Conservation (phyloP, 2,329 filamentous ascomycete genomes). For the Colletotrichum godetiae region DNA sequence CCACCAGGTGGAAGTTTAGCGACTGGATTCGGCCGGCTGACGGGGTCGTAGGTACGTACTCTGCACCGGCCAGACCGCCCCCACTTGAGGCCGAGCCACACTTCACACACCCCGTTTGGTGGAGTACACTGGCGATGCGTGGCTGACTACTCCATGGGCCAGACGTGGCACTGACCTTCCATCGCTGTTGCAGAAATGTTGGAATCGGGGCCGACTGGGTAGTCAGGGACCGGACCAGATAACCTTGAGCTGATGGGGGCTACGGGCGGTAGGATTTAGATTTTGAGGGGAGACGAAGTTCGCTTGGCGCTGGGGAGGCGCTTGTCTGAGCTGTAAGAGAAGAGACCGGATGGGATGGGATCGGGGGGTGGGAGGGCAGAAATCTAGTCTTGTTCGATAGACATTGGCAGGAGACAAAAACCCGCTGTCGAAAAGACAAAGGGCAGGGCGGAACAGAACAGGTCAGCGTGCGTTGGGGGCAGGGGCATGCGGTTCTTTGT, state of each 20-base stretch:
- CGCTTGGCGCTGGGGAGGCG: not conserved
- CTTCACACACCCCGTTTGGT: constrained; percentile 23
- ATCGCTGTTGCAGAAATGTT: constrained; percentile 2
- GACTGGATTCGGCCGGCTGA: constrained; percentile 31
- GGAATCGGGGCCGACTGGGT: constrained; percentile 6
- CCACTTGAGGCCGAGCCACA: constrained; percentile 31
- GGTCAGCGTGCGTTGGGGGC: not conserved
- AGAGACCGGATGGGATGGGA: constrained; percentile 7
- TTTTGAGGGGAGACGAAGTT: not conserved
- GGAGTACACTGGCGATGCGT: constrained; percentile 7
- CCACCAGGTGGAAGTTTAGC: not conserved
- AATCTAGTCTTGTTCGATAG: not conserved
- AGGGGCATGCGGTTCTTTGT: constrained; percentile 9
- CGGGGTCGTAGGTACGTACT: constrained; percentile 28
- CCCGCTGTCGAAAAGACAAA: not conserved
- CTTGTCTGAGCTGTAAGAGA: constrained; percentile 13
- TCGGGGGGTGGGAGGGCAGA: not conserved
- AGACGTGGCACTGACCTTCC: constrained; percentile 9
- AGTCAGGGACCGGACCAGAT: not conserved
- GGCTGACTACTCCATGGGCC: constrained; percentile 7
- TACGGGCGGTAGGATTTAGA: not conserved
- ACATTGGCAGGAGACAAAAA: not conserved
- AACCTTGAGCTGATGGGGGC: constrained; percentile 1
- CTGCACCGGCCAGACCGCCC: constrained; percentile 17
- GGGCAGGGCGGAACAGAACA: not conserved